These are phyloP conservation scores for Lunasporangiospora selenospora DNA, from an alignment of 192 early-diverging fungal genomes.

Conservation along the genomic window DNA sequence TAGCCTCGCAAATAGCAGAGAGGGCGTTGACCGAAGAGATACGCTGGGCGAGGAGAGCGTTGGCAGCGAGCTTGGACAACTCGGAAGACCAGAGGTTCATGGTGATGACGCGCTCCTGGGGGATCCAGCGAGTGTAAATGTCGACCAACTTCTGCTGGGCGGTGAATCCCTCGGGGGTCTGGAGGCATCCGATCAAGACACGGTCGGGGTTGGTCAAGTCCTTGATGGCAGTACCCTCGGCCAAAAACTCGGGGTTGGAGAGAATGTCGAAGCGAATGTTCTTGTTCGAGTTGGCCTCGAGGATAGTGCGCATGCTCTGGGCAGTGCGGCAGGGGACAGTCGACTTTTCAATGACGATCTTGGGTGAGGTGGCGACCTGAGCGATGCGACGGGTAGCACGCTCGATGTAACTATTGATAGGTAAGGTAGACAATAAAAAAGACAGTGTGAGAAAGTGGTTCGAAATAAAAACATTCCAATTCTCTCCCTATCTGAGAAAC, in stretches of 20 bases:
- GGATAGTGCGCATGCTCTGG: slow-evolving; percentile 78
- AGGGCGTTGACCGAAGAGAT: slow-evolving; percentile 90
- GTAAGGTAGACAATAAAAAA: slow-evolving; percentile 11
- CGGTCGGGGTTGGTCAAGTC: slow-evolving; percentile 88
- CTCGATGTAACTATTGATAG: slow-evolving; percentile 69
- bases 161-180: slow-evolving; percentile 66
- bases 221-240: slow-evolving; percentile 86
- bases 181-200: slow-evolving; percentile 85
- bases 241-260: slow-evolving; percentile 94
- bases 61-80: slow-evolving; percentile 87
- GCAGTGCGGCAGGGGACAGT: slow-evolving; percentile 94
- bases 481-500: no score
- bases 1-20: slow-evolving; percentile 88
- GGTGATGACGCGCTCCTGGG: slow-evolving; percentile 79
- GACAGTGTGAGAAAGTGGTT: no score
- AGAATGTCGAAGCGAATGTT: slow-evolving; percentile 82
- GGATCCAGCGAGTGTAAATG: slow-evolving; percentile 87
- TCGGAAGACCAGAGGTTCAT: slow-evolving; percentile 91
- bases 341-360: slow-evolving; percentile 93
- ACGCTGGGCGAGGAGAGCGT: slow-evolving; percentile 90
- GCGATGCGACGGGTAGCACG: slow-evolving; percentile 83
- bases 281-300: slow-evolving; percentile 73
- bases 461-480: no score
- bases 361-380: slow-evolving; percentile 72
- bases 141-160: slow-evolving; percentile 76